A percentile compares a stretch with the other conserved stretches of the same genome.
phyloP scores from a whole-genome alignment of 2,329 filamentous ascomycete genomes.

The Basipetospora chlamydospora region DNA sequence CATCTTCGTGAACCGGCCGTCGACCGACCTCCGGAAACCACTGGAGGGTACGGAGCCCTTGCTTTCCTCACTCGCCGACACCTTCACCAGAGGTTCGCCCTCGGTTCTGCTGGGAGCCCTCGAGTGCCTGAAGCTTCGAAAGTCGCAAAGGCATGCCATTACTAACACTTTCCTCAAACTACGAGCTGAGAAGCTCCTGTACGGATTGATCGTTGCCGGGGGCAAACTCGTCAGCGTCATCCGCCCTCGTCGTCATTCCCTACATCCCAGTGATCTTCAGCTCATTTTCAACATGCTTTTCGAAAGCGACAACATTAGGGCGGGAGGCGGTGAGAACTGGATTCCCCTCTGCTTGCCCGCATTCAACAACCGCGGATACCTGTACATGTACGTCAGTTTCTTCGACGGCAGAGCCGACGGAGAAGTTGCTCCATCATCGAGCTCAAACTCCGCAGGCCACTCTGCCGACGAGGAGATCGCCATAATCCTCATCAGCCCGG shows the following conservation, averaged over 20 bases:
- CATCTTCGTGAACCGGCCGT: conserved; percentile 80
- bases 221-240: conserved; percentile 90
- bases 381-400: conserved; percentile 99
- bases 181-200: conserved; percentile 60
- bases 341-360: conserved; percentile 89
- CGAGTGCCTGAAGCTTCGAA: conserved; percentile 85
- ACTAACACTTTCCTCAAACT: conserved; percentile 76
- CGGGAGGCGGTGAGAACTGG: conserved; percentile 89
- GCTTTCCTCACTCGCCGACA: conserved; percentile 82
- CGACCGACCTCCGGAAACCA: conserved; percentile 82
- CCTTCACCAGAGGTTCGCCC: conserved; percentile 83
- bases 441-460: conserved; percentile 45
- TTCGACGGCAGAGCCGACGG: conserved; percentile 34
- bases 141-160: conserved; percentile 71
- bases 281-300: conserved; percentile 99
- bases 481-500: conserved; percentile 78
- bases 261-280: conserved; percentile 90
- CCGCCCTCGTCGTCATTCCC: conserved; percentile 80
- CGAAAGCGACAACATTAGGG: conserved; percentile 80
- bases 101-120: conserved; percentile 78
- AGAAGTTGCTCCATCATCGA: conserved; percentile 24
- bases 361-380: conserved; percentile 91
- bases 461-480: conserved; percentile 67
- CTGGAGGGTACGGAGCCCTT: conserved; percentile 84
- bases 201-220: conserved; percentile 84